A percentile compares a stretch with the other conserved stretches of the same genome.
These are phyloP conservation scores for Eucalyptus camaldulensis DNA, from an alignment of 345 rosid species.

Conservation along the genomic window DNA sequence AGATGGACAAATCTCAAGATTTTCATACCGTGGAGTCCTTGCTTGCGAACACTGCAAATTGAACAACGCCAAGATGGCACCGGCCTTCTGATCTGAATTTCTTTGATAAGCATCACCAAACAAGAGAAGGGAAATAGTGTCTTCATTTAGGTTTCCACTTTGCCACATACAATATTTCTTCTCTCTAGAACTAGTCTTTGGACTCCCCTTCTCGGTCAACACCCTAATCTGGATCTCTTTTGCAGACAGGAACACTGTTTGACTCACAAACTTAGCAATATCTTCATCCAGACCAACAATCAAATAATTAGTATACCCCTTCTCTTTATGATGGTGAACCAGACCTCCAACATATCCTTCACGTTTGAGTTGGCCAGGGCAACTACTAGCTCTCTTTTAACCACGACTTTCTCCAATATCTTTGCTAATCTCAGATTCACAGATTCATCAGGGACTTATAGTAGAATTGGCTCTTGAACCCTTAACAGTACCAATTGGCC, in stretches of 20 bases:
- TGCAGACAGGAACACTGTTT: conserved; percentile 26
- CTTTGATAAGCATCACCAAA: conserved; percentile 73
- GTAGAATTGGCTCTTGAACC: conserved; percentile 25
- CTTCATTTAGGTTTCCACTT: conserved; percentile 52
- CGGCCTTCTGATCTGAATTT: not conserved
- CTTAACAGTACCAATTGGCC: conserved; percentile 29
- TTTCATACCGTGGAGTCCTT: not conserved
- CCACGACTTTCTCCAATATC: conserved; percentile 15
- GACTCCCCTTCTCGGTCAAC: conserved; percentile 60
- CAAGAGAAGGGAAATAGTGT: conserved; percentile 55
- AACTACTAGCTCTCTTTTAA: conserved; percentile 18
- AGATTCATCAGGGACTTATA: conserved; percentile 22
- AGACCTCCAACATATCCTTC: conserved; percentile 21
- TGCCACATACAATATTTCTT: conserved; percentile 65
- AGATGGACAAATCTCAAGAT: not conserved
- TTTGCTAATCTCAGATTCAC: conserved; percentile 26
- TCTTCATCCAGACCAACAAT: conserved; percentile 29
- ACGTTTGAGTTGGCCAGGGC: conserved; percentile 36
- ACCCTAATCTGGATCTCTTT: conserved; percentile 14
- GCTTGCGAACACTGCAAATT: not conserved
- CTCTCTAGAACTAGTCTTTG: conserved; percentile 66
- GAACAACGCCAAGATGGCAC: not conserved
- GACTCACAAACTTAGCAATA: conserved; percentile 14
- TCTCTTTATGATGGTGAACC: conserved; percentile 32
- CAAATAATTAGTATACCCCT: conserved; percentile 18